Base-by-base conservation (phyloP, 805 yeast species). In the Hemisphaericaspora nanyangensis region DNA sequence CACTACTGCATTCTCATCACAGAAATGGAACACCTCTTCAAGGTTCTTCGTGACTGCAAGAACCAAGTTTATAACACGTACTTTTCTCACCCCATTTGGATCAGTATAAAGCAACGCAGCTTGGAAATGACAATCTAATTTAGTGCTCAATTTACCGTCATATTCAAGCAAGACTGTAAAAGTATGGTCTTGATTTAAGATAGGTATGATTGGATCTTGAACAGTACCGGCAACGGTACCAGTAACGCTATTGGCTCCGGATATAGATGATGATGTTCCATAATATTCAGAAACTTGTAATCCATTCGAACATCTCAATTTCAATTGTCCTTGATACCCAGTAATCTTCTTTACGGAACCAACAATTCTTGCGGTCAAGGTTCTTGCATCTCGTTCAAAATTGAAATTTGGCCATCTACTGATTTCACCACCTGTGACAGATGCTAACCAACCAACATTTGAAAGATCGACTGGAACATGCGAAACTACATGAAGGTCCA, bases 41-140 rank as follows among this genome's bases (percentile, higher is more conserved):
- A 84, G 63, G 39, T 86, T 74, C 44, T 82, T 84, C 2, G 93
- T 79, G 12, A 87, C 90, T 0, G 95, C 85, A 34, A 86, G 77
- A n/a, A 84, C 82, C 40, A 80, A 67, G 54, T 93, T 93, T 35
- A 85, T 75, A n/a, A 89, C 89, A 45, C 99, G 74, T 12, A 93
- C 91, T 50, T 86, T 82, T 48, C 97, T 70, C 7, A 71, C 62
- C 17, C 99, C 99, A 34, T 72, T 71, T 2, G 71, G 54, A 34
- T 88, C 85, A 0, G 97, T 90, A 57, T 89, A 91, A 39, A 93
- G 65, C 19, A 93, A 49, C 0, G 98, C 97, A 1, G 86, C 84
- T 62, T 93, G 99, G 68, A 91, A 87, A 58, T 88, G 93, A 17
- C 87, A 85, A 58, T 89, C 96, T 28, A 74, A 70, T 44, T 78